Conservation (phyloP, 345 rosid species). For the Microcos paniculata region DNA sequence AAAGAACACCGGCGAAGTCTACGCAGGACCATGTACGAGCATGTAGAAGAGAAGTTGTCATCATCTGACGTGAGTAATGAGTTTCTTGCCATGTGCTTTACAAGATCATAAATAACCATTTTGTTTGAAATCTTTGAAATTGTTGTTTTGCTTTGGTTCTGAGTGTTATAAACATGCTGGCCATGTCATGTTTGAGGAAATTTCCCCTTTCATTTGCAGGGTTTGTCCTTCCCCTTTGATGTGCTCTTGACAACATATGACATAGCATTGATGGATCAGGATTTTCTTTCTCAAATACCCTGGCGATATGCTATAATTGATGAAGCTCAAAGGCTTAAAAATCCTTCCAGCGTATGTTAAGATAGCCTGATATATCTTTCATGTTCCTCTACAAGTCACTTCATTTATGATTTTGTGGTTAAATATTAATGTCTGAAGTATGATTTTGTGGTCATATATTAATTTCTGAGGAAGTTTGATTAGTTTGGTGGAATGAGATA, state of each 20-base stretch:
- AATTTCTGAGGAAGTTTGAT: slow-evolving; percentile 4
- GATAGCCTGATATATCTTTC: slow-evolving; percentile 2
- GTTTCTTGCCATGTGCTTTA: slow-evolving; percentile 20
- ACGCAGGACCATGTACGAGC: slow-evolving; percentile 49
- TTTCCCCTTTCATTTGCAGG: slow-evolving; percentile 42
- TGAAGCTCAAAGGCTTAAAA: slow-evolving; percentile 93
- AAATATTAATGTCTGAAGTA: background rate
- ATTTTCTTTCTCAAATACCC: slow-evolving; percentile 82
- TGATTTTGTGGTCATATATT: background rate
- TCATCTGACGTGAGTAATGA: slow-evolving; percentile 48
- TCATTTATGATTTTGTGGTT: background rate
- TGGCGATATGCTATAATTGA: slow-evolving; percentile 79
- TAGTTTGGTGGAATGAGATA: background rate
- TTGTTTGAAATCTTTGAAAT: background rate
- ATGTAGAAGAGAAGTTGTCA: slow-evolving; percentile 35
- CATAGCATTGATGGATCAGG: slow-evolving; percentile 66
- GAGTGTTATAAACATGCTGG: background rate
- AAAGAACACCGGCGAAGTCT: slow-evolving; percentile 54
- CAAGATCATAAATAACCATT: background rate
- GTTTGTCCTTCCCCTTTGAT: slow-evolving; percentile 55
- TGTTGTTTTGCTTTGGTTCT: background rate
- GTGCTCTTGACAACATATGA: slow-evolving; percentile 85
- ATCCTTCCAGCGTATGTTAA: slow-evolving; percentile 77
- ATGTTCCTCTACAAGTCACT: background rate
- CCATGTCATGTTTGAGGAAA: slow-evolving; percentile 1